Evolutionary conservation across 805 yeast genomes (phyloP).

Genomic region (Wickerhamiella alocasiicola): DNA sequence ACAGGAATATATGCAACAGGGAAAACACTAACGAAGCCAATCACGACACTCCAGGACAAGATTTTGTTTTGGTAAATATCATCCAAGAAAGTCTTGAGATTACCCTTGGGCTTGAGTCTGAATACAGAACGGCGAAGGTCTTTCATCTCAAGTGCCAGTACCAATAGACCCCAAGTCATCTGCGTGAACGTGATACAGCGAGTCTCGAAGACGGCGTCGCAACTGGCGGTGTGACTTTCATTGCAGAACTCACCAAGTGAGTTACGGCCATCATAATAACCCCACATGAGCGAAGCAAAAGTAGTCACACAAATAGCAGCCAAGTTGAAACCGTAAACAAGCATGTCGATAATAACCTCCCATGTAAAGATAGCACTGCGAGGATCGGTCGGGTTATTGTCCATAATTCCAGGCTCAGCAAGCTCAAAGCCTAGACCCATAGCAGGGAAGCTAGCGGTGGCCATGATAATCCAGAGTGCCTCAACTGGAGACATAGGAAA

Average conservation of each 20-base stretch:
- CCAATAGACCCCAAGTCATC: constrained; percentile 76
- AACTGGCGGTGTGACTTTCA: constrained; percentile 33
- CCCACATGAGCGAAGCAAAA: constrained; percentile 56
- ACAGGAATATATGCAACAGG: constrained; percentile 82
- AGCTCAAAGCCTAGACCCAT: constrained; percentile 67
- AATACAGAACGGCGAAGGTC: constrained; percentile 61
- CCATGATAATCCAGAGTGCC: constrained; percentile 66
- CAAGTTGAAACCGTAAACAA: constrained; percentile 61
- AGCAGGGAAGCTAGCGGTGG: constrained; percentile 72
- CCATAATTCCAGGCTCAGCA: constrained; percentile 52
- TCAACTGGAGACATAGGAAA: constrained; percentile 75
- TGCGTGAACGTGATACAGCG: constrained; percentile 68
- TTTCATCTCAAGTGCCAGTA: constrained; percentile 76
- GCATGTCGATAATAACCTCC: constrained; percentile 58
- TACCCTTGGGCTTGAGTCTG: constrained; percentile 52
- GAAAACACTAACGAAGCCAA: constrained; percentile 59
- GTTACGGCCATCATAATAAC: constrained; percentile 44
- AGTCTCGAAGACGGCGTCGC: constrained; percentile 57
- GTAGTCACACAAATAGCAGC: constrained; percentile 56
- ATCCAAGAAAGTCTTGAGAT: constrained; percentile 45
- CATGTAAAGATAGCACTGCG: constrained; percentile 46
- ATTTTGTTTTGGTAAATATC: constrained; percentile 67
- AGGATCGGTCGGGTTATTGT: constrained; percentile 48
- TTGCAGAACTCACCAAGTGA: constrained; percentile 53
- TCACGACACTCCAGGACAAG: constrained; percentile 66